Evolutionary conservation across 2,329 filamentous ascomycete genomes (phyloP), one percentile per base, ranked within the genome.

Genomic region (Stachybotrys chartarum): DNA sequence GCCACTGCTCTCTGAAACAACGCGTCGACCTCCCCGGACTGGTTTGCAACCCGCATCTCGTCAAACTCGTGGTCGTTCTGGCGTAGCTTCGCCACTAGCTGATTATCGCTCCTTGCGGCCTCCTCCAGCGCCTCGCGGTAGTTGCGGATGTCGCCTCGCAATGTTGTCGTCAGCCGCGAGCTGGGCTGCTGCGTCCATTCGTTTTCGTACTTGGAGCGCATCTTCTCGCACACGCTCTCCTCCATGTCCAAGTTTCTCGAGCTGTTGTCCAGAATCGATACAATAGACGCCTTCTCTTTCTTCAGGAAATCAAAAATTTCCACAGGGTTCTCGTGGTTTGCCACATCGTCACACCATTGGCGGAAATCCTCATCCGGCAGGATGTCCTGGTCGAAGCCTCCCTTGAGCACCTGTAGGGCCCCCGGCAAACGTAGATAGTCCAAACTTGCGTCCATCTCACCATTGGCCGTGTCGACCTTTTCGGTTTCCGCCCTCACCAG

Each of bases 171-270:
- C 46, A 99, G 80, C 55, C 90, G 82, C 35, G 90, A 90, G 68
- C 93, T 97, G 11, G 94, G 94, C 66, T 99, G 94, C 66, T 99
- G 94, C 17, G 91, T 96, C 94, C 94, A 99, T 54, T 97, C 93
- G 31, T 80, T 82, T 55, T 93, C 92, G 68, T 97, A 97, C 70
- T 99, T 99, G 12, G 91, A 95, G 50, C 94, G 84, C 94, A 99
- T 99, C 78, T 97, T 99, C 71, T 99, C 94, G 69, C 94, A 99
- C 0, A 97, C 90, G 55, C 90, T 95, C 73, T 97, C 95, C 70
- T 99, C 94, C 85, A 94, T 91, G 62, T 99, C 94, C 47, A 99
- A 75, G 65, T 95, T 89, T 69, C 96, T 96, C 55, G 86, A 85
- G 63, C 90, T 90, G 56, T 83, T 83, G 55, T 97, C 91, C 55